Base-by-base conservation (phyloP, 2,329 filamentous ascomycete species). In the Epichloe coenophiala region DNA sequence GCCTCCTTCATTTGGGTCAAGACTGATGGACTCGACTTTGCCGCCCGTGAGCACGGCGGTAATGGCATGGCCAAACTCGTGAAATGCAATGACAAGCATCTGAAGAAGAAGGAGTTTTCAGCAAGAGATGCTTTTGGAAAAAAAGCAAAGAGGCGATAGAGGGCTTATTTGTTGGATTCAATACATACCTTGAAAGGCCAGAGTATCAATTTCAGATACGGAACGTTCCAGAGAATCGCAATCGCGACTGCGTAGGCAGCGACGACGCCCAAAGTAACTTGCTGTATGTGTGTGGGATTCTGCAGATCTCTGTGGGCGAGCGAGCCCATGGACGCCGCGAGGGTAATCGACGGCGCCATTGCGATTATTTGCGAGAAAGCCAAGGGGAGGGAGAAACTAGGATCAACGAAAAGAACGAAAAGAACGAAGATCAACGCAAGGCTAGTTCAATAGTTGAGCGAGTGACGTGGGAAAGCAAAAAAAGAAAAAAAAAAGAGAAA, bases 31-130 rank as follows among this genome's bases (percentile, higher is more conserved):
- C 61, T 87, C 80, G 56, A 90, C 86, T 50, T 71, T 74, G 4
- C 86, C 86, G 50, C 86, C 86, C 0, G 86, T 90, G 53, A 81
- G 77, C 55, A 83, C 76, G 39, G 84, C 83, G 1, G 80, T 80
- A 58, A 88, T 77, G 46, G 86, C 86, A 66, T 90, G 86, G 12
- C 83, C 80, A 60, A 89, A 82, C 58, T 90, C 86, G 67, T 90
- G 86, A 65, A 89, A 90, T 38, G 86, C 86, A 56, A 90, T 89
- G 48, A 87, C 84, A 19, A 90, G 75, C 85, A 89, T 88, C 81
- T 85, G 52, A 1, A 31, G 4, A 27, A 11, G 42, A 49, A 9
- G 33, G 12, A 31, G 6, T 19, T 35, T 11, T 6, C 31, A 31
- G 31, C 9, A 31, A 9, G 31, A 11, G 31, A 31, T 31, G 31